Conservation (phyloP, 345 rosid species). For the Boechera retrofracta region DNA sequence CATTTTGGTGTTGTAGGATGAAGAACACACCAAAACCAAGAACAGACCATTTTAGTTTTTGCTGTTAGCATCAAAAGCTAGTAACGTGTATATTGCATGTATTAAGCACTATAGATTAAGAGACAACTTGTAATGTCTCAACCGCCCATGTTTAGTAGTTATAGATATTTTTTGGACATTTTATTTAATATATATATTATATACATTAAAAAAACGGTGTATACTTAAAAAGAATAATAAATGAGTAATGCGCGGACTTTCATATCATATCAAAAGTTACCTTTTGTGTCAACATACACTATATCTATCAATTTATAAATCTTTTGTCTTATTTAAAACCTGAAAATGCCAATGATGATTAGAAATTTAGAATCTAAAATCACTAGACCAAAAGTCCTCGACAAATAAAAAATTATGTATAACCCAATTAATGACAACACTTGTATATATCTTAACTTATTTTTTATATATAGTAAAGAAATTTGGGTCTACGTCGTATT, state of each 20-base stretch:
- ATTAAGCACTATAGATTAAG: constrained; percentile 23
- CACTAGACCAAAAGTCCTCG: neutral
- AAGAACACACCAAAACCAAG: constrained; percentile 39
- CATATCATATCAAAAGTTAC: constrained; percentile 11
- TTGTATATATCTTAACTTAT: neutral
- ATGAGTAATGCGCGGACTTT: neutral
- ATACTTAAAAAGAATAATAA: neutral
- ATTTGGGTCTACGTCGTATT: neutral
- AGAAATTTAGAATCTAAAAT: neutral
- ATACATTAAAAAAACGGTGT: neutral
- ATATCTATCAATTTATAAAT: neutral
- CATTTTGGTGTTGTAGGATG: constrained; percentile 27
- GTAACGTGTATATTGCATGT: constrained; percentile 28
- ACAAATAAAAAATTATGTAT: neutral
- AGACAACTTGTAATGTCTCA: constrained; percentile 30
- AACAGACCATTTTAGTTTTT: constrained; percentile 26
- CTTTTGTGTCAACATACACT: constrained; percentile 25
- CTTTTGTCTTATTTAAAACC: neutral
- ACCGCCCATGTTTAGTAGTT: constrained; percentile 36
- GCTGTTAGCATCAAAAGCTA: constrained; percentile 29
- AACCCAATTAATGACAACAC: constrained; percentile 1
- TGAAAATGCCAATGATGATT: neutral
- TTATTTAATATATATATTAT: neutral
- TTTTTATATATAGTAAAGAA: neutral
- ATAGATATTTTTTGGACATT: constrained; percentile 4